Percentiles rank a stretch among this genome's conserved stretches.
Evolutionary conservation across 1,284 basidiomycete genomes (phyloP).

Genomic region (Tilletia caries): DNA sequence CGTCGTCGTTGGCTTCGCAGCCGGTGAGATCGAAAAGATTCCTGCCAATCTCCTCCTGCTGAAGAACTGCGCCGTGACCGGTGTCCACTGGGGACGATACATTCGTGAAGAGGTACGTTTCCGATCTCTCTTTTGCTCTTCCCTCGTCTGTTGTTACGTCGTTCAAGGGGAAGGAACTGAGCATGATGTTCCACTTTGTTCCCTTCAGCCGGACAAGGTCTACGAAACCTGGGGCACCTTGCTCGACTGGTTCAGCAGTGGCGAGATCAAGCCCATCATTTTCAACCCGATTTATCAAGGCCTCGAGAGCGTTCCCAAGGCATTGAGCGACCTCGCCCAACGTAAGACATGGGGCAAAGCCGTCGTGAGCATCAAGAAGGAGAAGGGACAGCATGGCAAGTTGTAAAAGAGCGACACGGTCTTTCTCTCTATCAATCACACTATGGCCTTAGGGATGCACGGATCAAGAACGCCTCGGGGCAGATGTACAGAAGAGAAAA

Average conservation of each 20-base stretch:
- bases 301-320: constrained; percentile 64
- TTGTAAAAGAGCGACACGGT: background rate
- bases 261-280: constrained; percentile 68
- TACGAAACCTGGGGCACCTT: constrained; percentile 72
- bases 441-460: background rate
- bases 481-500: too few relatives aligned
- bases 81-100: constrained; percentile 45
- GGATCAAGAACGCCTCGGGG: too few relatives aligned
- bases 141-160: background rate
- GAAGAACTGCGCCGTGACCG: constrained; percentile 67
- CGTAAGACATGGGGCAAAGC: constrained; percentile 92
- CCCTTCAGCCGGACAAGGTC: constrained; percentile 63
- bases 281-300: constrained; percentile 73
- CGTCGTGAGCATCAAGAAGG: constrained; percentile 66
- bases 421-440: background rate
- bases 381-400: constrained; percentile 32
- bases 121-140: background rate
- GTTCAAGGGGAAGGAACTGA: background rate
- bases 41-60: constrained; percentile 76
- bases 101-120: constrained; percentile 43
- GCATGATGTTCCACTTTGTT: background rate
- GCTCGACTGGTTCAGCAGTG: constrained; percentile 68
- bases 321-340: constrained; percentile 61
- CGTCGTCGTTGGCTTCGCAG: constrained; percentile 71
- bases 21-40: constrained; percentile 47